phyloP scores from a whole-genome alignment of 306 rosid genomes.

The Citrullus mucosospermus region DNA sequence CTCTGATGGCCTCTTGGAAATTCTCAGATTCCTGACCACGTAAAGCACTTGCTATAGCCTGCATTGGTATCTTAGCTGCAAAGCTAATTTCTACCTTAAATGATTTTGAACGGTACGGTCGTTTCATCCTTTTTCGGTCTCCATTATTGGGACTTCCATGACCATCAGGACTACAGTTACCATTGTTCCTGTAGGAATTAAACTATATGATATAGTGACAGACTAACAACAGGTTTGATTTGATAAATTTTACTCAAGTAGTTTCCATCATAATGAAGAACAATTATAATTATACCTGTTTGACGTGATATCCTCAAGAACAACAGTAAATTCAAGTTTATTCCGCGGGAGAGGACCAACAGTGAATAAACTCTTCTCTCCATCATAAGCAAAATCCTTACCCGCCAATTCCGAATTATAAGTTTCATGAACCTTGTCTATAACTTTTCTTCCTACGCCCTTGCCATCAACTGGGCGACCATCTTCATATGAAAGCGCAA shows the following conservation, averaged over 20 bases:
- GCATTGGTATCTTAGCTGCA: slow-evolving; percentile 77
- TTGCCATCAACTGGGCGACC: slow-evolving; percentile 83
- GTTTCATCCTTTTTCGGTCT: slow-evolving; percentile 66
- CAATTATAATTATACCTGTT: slow-evolving; percentile 43
- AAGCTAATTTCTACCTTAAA: slow-evolving; percentile 67
- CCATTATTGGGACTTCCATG: slow-evolving; percentile 41
- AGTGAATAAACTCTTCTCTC: slow-evolving; percentile 80
- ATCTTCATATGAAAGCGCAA: slow-evolving; percentile 65
- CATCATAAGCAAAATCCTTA: slow-evolving; percentile 83
- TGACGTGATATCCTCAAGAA: slow-evolving; percentile 53
- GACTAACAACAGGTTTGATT: background rate
- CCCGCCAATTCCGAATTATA: slow-evolving; percentile 59
- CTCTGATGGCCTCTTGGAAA: slow-evolving; percentile 79
- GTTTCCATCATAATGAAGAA: background rate
- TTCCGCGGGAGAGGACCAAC: slow-evolving; percentile 73
- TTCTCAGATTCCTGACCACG: slow-evolving; percentile 79
- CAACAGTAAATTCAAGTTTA: slow-evolving; percentile 70
- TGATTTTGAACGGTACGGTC: slow-evolving; percentile 46
- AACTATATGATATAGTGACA: background rate
- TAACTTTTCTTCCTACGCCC: slow-evolving; percentile 64
- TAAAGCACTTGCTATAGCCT: slow-evolving; percentile 61
- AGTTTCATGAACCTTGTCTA: slow-evolving; percentile 69
- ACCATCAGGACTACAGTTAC: slow-evolving; percentile 45
- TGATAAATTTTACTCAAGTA: background rate
- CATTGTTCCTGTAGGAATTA: slow-evolving; percentile 33